These are phyloP conservation scores for Pseudovirgaria hyperparasitica DNA, from an alignment of 2,329 filamentous ascomycete genomes.

Conservation along the genomic window DNA sequence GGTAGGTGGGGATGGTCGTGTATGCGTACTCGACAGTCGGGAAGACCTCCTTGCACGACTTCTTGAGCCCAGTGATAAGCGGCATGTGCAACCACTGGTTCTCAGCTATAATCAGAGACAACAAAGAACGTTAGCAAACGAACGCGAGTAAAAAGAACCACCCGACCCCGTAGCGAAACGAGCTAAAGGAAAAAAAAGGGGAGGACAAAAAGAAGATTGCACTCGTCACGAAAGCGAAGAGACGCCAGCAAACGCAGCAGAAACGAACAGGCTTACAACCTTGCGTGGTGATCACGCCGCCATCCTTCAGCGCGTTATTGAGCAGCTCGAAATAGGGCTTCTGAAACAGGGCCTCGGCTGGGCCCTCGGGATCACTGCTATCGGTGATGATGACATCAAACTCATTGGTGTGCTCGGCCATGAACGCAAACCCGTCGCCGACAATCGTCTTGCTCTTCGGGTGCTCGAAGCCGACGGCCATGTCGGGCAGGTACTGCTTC, in stretches of 20 bases:
- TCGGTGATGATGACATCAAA: constrained; percentile 99
- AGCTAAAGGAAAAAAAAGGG: background rate
- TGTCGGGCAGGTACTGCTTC: constrained; percentile 92
- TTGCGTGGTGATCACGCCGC: constrained; percentile 99
- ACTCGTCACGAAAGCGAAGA: background rate
- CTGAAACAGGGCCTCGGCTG: constrained; percentile 92
- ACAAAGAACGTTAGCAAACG: constrained; percentile 13
- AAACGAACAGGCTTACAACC: constrained; percentile 80
- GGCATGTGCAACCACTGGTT: constrained; percentile 98
- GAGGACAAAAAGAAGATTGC: background rate
- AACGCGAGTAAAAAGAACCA: too few relatives aligned
- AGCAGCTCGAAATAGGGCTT: constrained; percentile 98
- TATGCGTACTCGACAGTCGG: constrained; percentile 96
- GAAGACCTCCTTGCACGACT: constrained; percentile 94
- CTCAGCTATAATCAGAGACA: constrained; percentile 56
- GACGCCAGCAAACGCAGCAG: too few relatives aligned
- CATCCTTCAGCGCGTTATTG: constrained; percentile 76
- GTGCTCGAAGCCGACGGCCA: constrained; percentile 88
- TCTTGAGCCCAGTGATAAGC: constrained; percentile 89
- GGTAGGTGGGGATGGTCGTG: constrained; percentile 98
- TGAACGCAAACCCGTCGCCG: constrained; percentile 97
- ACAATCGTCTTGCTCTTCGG: constrained; percentile 87
- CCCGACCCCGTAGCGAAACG: background rate
- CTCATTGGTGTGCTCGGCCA: constrained; percentile 88
- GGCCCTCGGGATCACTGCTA: constrained; percentile 92